A percentile compares a stretch with the other conserved stretches of the same genome.
Conservation (phyloP, 2,329 filamentous ascomycete species). For the Lasiodiplodia gonubiensis region DNA sequence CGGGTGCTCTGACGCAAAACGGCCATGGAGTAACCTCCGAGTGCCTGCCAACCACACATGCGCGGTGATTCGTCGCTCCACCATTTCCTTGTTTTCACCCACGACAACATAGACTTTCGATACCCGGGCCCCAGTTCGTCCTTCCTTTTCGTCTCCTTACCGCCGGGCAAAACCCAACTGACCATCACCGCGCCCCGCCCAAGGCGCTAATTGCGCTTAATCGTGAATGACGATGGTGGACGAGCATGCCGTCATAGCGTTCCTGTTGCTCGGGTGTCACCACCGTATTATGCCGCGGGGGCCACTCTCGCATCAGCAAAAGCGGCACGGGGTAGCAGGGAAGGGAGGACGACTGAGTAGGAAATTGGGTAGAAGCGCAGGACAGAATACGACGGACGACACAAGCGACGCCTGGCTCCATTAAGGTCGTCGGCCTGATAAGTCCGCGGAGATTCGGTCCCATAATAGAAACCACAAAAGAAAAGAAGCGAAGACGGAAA, state of each 20-base stretch:
- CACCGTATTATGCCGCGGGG: neutral
- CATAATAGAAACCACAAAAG: neutral
- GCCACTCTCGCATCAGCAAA: neutral
- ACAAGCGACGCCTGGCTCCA: neutral
- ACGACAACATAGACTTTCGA: neutral
- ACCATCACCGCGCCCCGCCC: neutral
- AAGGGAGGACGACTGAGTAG: neutral
- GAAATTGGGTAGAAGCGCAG: too few relatives aligned
- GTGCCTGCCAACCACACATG: neutral
- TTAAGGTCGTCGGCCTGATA: neutral
- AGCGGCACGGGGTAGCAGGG: neutral
- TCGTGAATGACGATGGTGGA: neutral
- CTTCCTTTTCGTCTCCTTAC: neutral
- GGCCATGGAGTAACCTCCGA: conserved; percentile 3
- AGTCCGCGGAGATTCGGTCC: neutral
- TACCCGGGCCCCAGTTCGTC: neutral
- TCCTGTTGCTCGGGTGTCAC: neutral
- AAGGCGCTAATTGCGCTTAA: neutral
- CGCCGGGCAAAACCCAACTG: neutral
- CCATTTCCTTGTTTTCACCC: neutral
- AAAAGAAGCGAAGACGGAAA: neutral
- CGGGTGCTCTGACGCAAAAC: neutral
- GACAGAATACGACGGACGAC: neutral
- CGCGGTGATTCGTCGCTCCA: neutral
- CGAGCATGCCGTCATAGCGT: neutral